Evolutionary conservation across 768 basidiomycete genomes (phyloP).

Genomic region (Hypsizygus marmoreus): DNA sequence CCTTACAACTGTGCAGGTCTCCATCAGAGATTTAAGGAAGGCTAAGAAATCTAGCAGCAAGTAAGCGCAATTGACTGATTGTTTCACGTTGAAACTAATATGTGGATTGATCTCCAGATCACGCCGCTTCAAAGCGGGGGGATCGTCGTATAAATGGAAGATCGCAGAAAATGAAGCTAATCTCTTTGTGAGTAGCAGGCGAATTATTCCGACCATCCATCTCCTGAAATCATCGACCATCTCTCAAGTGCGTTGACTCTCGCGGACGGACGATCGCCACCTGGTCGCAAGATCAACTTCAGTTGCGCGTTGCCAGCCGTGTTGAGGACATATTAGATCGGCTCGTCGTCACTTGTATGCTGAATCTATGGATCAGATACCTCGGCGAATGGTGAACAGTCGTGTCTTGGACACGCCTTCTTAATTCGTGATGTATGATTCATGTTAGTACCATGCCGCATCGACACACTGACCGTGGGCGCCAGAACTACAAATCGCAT

Average conservation of each 20-base stretch:
- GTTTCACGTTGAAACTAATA: neutral
- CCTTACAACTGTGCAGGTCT: constrained; percentile 20
- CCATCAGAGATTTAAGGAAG: constrained; percentile 50
- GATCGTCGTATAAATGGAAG: constrained; percentile 61
- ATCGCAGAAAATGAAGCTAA: constrained; percentile 41
- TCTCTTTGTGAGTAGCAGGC: constrained; percentile 41
- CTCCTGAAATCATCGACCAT: constrained; percentile 1
- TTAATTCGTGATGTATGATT: too few species aligned
- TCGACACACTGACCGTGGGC: too few species aligned
- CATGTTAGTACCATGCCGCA: too few species aligned
- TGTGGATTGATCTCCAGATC: constrained; percentile 42
- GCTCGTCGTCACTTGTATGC: constrained; percentile 53
- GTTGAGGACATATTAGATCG: constrained; percentile 47
- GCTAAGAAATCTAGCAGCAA: constrained; percentile 51
- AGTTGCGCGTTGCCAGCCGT: constrained; percentile 41
- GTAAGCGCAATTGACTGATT: constrained; percentile 32
- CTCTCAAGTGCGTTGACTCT: constrained; percentile 49
- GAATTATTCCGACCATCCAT: neutral
- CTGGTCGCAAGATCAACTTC: constrained; percentile 43
- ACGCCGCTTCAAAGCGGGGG: constrained; percentile 52
- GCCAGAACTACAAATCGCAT: too few species aligned
- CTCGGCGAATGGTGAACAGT: constrained; percentile 42
- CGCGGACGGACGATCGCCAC: constrained; percentile 47
- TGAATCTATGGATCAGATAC: constrained; percentile 52
- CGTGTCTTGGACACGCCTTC: constrained; percentile 15